Conservation (phyloP, 2,329 filamentous ascomycete species). For the Paecilomyces formosus region DNA sequence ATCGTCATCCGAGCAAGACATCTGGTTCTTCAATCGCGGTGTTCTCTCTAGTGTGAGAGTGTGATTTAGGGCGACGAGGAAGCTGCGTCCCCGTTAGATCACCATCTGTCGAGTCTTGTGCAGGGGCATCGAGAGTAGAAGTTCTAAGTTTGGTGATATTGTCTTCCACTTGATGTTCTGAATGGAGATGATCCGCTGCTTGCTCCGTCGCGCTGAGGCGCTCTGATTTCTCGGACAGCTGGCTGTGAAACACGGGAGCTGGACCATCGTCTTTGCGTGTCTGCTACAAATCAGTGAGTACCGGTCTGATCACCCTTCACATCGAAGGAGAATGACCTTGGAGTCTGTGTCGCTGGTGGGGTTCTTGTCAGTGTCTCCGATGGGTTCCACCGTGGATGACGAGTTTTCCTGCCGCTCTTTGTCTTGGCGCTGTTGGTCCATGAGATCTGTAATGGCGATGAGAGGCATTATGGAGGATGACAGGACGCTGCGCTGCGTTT, state of each 20-base stretch:
- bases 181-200: not conserved
- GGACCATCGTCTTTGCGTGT: not conserved
- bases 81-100: not conserved
- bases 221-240: not conserved
- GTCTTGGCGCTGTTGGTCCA: not conserved
- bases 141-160: not conserved
- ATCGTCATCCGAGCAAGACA: not conserved
- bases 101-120: not conserved
- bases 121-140: not conserved
- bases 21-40: not conserved
- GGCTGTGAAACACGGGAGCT: not conserved
- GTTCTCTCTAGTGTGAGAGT: not conserved
- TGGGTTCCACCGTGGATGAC: not conserved
- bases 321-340: not conserved
- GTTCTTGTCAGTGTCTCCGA: not conserved
- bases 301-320: not conserved
- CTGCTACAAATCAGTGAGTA: not conserved
- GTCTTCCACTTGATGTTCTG: not conserved
- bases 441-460: not conserved
- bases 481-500: not conserved
- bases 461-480: not conserved
- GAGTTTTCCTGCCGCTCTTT: slow-evolving; percentile 1
- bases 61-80: not conserved
- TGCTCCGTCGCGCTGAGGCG: not conserved
- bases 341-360: not conserved